Evolutionary conservation across 1,139 yeast genomes (phyloP), one percentile per base, ranked within the genome.

Genomic region (Taphrina pruni): DNA sequence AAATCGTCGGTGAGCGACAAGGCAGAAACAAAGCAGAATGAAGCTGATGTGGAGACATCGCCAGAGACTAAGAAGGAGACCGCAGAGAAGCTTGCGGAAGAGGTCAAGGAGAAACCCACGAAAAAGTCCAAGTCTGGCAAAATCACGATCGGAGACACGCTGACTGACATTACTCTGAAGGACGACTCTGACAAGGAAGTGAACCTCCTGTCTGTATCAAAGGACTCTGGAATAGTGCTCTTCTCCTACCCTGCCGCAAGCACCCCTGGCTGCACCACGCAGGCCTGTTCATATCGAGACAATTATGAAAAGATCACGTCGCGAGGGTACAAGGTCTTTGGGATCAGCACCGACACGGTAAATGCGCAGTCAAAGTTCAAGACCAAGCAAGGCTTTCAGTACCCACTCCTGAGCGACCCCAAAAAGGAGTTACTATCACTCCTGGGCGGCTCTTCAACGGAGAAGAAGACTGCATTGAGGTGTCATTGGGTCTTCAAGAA

Each of bases 171-270:
- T 39, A 74, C 89, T 67, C 80, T 93, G 52, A 75, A 81, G 70
- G 87, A 90, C 76, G 93, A 92, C 78, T 88, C 88, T 71, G 89
- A 82, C n/a, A 79, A 85, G 52, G 83, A 82, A 26, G 82, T 92
- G 17, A 9, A 17, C 14, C 60, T 89, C 73, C 77, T 75, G 38
- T 81, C 84, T 20, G 80, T 83, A 20, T 86, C 87, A 7, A 74
- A 78, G 21, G 78, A 82, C 12, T 79, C 85, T 58, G 84, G 83
- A 70, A 82, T 85, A 64, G 79, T 70, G 32, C 56, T 70, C 55
- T 90, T 65, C 84, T 85, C 97, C 17, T 94, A 92, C 76, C 98
- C 99, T 68, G 89, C 85, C 76, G 99, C 98, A 0, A 87, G 89
- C 46, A 94, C 99, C 0, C 97, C 97, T 12, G 69, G 72, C 26